Percentiles rank a stretch among this genome's conserved stretches.
Evolutionary conservation across 2,329 filamentous ascomycete genomes (phyloP).

Genomic region (Diaporthe eres): DNA sequence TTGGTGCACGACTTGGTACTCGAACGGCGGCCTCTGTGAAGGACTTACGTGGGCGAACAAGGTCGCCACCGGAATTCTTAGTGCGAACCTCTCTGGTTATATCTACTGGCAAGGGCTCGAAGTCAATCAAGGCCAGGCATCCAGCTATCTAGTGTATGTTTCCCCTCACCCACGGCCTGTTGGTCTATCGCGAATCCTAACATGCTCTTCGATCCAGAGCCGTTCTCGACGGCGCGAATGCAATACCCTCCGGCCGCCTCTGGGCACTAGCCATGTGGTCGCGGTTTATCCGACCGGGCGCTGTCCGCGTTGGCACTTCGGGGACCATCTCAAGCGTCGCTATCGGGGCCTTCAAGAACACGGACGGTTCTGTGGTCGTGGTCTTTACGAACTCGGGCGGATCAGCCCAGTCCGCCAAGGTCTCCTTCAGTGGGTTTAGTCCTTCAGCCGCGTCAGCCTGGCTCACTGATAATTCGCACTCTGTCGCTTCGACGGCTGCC

Average conservation of each 20-base stretch:
- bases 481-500: conserved; percentile 43
- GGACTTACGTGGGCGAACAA: conserved; percentile 63
- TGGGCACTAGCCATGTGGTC: conserved; percentile 51
- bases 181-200: conserved; percentile 33
- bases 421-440: conserved; percentile 50
- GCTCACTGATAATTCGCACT: conserved; percentile 53
- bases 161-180: no score
- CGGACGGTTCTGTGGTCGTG: conserved; percentile 50
- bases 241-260: conserved; percentile 47
- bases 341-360: conserved; percentile 50
- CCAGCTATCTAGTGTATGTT: conserved; percentile 40
- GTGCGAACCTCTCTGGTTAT: conserved; percentile 59
- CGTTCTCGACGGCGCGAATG: conserved; percentile 43
- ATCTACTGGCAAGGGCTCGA: conserved; percentile 60
- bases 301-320: conserved; percentile 46
- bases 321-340: conserved; percentile 47
- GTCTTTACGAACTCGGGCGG: conserved; percentile 49
- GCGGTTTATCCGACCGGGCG: conserved; percentile 49
- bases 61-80: conserved; percentile 59
- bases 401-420: conserved; percentile 47
- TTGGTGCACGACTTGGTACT: conserved; percentile 59
- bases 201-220: conserved; percentile 41
- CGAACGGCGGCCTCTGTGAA: conserved; percentile 56
- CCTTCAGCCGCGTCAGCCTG: conserved; percentile 50
- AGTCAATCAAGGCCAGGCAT: conserved; percentile 45